A percentile compares a stretch with the other conserved stretches of the same genome.
Conservation (phyloP, 208 protist species). For the Acanthamoeba healyi region DNA sequence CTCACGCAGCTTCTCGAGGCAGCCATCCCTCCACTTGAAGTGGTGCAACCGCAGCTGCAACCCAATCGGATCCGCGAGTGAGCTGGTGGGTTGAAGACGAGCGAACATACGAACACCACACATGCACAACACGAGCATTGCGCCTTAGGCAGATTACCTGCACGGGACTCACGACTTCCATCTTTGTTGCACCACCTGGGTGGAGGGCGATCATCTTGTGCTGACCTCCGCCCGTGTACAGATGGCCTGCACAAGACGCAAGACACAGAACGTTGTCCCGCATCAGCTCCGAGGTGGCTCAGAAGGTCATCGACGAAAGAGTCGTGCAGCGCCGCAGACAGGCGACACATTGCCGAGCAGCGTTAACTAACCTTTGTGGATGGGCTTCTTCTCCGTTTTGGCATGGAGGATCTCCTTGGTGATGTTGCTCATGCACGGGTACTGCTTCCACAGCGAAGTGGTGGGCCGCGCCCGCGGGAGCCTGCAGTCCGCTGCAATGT, state of each 20-base stretch:
- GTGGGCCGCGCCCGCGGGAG: neutral
- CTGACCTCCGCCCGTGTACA: neutral
- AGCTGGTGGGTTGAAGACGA: too few species aligned
- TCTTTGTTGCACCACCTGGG: too few species aligned
- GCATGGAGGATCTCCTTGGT: neutral
- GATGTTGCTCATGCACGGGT: neutral
- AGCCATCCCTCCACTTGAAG: slow-evolving; percentile 24
- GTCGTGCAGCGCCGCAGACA: neutral
- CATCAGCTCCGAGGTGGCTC: too few species aligned
- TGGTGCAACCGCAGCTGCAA: neutral
- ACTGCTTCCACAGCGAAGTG: neutral
- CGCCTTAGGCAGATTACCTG: too few species aligned
- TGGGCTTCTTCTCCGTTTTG: neutral
- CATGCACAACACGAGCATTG: neutral
- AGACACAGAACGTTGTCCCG: too few species aligned
- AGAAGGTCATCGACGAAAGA: too few species aligned
- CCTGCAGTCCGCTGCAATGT: neutral
- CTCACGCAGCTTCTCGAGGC: slow-evolving; percentile 1
- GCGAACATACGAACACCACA: too few species aligned
- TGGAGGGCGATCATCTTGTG: too few species aligned
- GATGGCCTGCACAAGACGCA: neutral
- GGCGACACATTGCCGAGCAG: too few species aligned
- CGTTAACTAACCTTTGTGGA: slow-evolving; percentile 30
- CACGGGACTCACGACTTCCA: too few species aligned
- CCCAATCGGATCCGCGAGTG: too few species aligned